Evolutionary conservation across 106 monocot species (phyloP), one percentile per base, ranked within the genome.

Genomic region (Dioscorea zingiberensis): DNA sequence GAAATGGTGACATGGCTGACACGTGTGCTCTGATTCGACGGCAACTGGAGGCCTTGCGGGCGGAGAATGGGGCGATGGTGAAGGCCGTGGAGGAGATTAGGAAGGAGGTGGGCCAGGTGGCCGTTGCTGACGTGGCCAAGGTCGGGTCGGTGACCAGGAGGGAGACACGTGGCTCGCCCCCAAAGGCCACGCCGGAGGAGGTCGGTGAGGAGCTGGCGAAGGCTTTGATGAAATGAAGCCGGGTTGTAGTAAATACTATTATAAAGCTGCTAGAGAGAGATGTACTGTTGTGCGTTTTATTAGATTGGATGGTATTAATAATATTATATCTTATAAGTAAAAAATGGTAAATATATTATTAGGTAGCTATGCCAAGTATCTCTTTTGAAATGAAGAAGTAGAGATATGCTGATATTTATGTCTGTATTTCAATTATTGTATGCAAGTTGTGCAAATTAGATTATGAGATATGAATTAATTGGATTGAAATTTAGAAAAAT

Each of bases 41-140:
- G 26, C 80, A 89, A 55, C 55, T 85, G 47, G 85, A 74, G 27
- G 71, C 25, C 7, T 54, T 89, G 65, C 75, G 71, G 71, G 69
- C 74, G 12, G 85, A 89, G 59, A 80, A 67, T 22, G n/a, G 47
- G 54, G 14, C 44, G 27, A 76, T 89, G 45, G 68, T 62, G 71
- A 76, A 64, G 60, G 51, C 71, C 6, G 56, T 77, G 54, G 70
- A 73, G 23, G 70, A 76, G 17, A 56, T 81, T 19, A 59, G 76
- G 21, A 30, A 67, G 7, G 76, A 81, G 29, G 10, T 76, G 51
- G 19, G 21, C 19, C 29, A 48, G 17, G 3, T 28, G 5, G n/a
- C 8, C 27, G 45, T 21, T 24, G 64, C 23, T 32, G 17, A 1
- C 16, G 62, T 51, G 58, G 59, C 47, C 2, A 30, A 18, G 14